Base-by-base conservation (phyloP, 1,139 yeast genomes). In the Pichia sp. region DNA sequence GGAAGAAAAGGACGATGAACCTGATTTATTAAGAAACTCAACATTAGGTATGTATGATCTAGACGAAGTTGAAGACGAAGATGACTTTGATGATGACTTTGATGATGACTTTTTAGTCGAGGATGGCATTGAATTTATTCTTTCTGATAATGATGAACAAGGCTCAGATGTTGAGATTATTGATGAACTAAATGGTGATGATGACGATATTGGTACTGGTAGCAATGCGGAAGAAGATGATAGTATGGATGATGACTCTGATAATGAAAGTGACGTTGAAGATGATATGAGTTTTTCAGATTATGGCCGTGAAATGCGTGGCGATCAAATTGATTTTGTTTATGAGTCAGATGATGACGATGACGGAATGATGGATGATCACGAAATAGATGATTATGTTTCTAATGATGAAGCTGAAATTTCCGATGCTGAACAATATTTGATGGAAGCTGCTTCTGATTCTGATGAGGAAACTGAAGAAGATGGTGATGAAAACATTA, bases 1-100 rank as follows among this genome's bases (percentile, higher is more conserved):
- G 29, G 77, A 72, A 27, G 66, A 62, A 31, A 69, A 76, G 37
- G 93, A 84, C 37, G 94, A 85, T 42, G 76, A 88, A 0, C 89
- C 95, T 0, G 94, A 88, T 57, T 68, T 89, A 55, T 80, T 88
- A 61, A 70, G 82, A 40, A 87, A 89, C 57, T 88, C 96, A 0
- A 86, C 96, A 0, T 69, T 89, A 39, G 96, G 96, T 2, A 88
- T 89, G 95, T 89, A 84, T 57, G 96, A 89, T 53, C 80, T 85
- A 38, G 82, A 71, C 26, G 94, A 84, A 40, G 72, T 78, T 31
- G 87, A 80, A 48, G 79, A 81, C 40, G 89, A 82, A 35, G 63
- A 58, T 23, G 63, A 56, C 18, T 57, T 50, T 29, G 69, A 63
- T 30, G 72, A 69, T 31, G 74, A 66, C 7, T 53, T 55, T 19